A percentile compares a stretch with the other conserved stretches of the same genome.
phyloP scores from a whole-genome alignment of 306 rosid genomes.

The Quercus bicolor region DNA sequence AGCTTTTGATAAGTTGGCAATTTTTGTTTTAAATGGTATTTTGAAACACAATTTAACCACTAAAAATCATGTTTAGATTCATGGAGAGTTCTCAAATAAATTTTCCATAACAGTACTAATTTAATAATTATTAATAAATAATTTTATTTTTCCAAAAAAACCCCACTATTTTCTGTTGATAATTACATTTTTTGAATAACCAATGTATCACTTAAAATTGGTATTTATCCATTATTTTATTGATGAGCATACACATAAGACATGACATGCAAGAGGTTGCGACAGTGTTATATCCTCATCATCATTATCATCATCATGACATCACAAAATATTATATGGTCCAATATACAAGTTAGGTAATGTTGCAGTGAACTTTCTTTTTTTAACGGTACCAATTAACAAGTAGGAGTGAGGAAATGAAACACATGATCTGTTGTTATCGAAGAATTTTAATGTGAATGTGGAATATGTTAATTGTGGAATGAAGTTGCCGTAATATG shows the following conservation, averaged over 20 bases:
- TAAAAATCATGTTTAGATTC: too few species aligned
- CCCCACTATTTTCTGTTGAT: neutral
- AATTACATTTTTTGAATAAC: constrained; percentile 18
- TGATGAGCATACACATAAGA: neutral
- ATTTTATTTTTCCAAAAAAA: neutral
- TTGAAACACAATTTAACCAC: too few species aligned
- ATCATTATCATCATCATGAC: neutral
- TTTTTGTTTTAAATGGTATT: too few species aligned
- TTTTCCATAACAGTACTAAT: too few species aligned
- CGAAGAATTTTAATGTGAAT: neutral
- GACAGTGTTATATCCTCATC: neutral
- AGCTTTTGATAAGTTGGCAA: too few species aligned
- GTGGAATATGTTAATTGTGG: neutral
- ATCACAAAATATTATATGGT: neutral
- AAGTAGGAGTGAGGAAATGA: constrained; percentile 7
- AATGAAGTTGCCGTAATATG: constrained; percentile 9
- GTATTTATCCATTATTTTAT: neutral
- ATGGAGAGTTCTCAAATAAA: too few species aligned
- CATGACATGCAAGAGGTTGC: constrained; percentile 3
- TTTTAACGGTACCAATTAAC: neutral
- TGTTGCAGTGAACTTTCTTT: neutral
- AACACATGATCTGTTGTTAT: neutral
- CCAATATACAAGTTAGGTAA: constrained; percentile 4
- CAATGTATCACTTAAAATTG: constrained; percentile 19
- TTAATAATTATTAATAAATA: too few species aligned